These are phyloP conservation scores for Apiotrichum gamsii DNA, from an alignment of 1,284 basidiomycete genomes.

Conservation along the genomic window DNA sequence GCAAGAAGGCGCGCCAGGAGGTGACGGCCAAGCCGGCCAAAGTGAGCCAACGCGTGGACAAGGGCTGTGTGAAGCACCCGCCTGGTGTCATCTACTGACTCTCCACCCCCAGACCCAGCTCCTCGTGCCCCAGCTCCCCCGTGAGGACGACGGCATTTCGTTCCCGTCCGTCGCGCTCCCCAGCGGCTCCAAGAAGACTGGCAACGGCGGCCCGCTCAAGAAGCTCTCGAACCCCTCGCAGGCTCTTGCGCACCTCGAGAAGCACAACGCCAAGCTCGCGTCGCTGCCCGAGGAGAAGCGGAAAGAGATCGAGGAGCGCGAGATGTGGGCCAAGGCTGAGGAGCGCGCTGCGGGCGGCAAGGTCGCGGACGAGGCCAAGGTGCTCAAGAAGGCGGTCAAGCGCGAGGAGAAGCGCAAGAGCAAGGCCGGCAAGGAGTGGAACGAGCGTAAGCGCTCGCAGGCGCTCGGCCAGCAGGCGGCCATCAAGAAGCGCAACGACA, in stretches of 20 bases:
- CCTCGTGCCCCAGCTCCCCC: constrained; percentile 53
- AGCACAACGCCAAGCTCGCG: constrained; percentile 66
- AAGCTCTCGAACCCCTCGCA: constrained; percentile 66
- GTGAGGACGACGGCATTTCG: constrained; percentile 53
- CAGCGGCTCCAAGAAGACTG: constrained; percentile 49
- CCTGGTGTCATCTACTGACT: background rate
- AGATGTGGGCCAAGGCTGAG: constrained; percentile 80
- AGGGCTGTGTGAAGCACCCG: too few species aligned
- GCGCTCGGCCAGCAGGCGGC: constrained; percentile 65
- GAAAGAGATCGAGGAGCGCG: constrained; percentile 65
- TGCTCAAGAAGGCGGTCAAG: constrained; percentile 84
- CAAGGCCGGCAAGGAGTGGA: constrained; percentile 80
- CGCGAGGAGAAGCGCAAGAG: constrained; percentile 78
- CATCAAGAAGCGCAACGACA: constrained; percentile 81
- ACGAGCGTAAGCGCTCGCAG: constrained; percentile 70
- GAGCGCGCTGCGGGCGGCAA: constrained; percentile 78
- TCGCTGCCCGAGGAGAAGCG: constrained; percentile 70
- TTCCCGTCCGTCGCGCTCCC: constrained; percentile 60
- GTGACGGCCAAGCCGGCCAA: constrained; percentile 39
- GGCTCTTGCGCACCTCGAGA: constrained; percentile 69
- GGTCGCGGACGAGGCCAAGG: constrained; percentile 70
- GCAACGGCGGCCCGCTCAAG: constrained; percentile 53
- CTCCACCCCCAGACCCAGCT: constrained; percentile 57
- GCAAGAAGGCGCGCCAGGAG: constrained; percentile 53
- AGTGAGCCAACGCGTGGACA: constrained; percentile 18